phyloP scores from a whole-genome alignment of 495 filamentous ascomycete species.

The Aspergillus taichungensis region DNA sequence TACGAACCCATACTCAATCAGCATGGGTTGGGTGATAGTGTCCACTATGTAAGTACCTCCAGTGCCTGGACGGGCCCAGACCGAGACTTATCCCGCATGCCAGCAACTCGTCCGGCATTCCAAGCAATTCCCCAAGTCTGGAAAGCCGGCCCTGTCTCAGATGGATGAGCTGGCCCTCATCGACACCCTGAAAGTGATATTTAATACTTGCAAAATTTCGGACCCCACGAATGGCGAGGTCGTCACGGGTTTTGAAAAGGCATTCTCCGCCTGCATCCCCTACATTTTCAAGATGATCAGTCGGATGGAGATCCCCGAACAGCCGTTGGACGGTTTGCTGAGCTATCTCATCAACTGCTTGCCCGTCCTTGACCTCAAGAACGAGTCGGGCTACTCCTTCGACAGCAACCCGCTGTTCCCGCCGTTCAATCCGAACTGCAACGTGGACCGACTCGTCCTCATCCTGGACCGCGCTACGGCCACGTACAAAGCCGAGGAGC shows the following conservation, averaged over 20 bases:
- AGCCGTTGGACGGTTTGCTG: constrained; percentile 51
- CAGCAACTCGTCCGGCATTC: constrained; percentile 65
- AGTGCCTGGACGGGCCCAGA: background rate
- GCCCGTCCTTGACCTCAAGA: constrained; percentile 63
- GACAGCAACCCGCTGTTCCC: constrained; percentile 56
- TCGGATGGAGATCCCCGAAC: constrained; percentile 42
- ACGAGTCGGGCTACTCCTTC: constrained; percentile 32
- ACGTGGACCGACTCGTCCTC: constrained; percentile 61
- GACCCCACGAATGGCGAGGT: constrained; percentile 73
- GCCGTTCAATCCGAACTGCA: constrained; percentile 45
- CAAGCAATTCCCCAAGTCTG: constrained; percentile 44
- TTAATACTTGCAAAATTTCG: constrained; percentile 72
- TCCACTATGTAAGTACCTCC: constrained; percentile 44
- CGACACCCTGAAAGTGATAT: constrained; percentile 82
- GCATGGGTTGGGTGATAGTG: constrained; percentile 58
- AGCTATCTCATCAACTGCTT: constrained; percentile 69
- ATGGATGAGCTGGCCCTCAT: constrained; percentile 73
- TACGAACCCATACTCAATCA: constrained; percentile 61
- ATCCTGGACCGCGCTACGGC: constrained; percentile 61
- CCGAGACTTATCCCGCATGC: constrained; percentile 3
- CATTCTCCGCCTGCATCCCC: constrained; percentile 60
- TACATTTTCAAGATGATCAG: constrained; percentile 65
- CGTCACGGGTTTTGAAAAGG: constrained; percentile 46
- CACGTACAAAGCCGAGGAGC: constrained; percentile 50
- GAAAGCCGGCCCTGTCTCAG: constrained; percentile 36